phyloP scores from a whole-genome alignment of 768 basidiomycete genomes.

The Podaxis pistillaris region DNA sequence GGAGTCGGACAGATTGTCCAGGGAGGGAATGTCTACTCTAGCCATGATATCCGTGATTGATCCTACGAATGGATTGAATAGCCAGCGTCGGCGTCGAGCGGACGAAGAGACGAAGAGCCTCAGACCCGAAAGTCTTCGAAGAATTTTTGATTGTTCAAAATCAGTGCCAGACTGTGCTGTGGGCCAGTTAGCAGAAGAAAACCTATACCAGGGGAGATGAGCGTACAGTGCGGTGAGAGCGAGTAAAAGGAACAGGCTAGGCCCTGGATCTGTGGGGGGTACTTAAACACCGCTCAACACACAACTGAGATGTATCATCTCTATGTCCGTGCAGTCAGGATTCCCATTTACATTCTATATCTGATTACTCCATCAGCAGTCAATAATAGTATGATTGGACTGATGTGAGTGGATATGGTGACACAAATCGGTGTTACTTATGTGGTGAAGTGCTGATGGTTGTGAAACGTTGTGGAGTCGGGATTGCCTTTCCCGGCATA shows the following conservation, averaged over 20 bases:
- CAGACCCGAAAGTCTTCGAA: not conserved
- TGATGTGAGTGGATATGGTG: not conserved
- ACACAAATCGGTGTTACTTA: not conserved
- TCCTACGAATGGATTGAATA: not conserved
- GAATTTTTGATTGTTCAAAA: no score
- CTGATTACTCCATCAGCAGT: not conserved
- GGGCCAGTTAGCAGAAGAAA: not conserved
- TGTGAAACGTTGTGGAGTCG: not conserved
- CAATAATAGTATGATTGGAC: not conserved
- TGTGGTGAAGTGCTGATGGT: not conserved
- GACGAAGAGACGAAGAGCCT: not conserved
- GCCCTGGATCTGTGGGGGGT: not conserved
- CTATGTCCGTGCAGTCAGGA: not conserved
- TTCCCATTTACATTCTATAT: not conserved
- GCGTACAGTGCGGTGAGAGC: not conserved
- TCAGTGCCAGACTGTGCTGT: constrained; percentile 3
- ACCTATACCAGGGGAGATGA: not conserved
- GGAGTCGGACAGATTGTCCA: constrained; percentile 1
- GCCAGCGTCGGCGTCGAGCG: not conserved
- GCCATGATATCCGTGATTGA: not conserved
- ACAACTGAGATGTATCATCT: not conserved
- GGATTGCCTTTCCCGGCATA: not conserved
- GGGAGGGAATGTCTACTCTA: not conserved
- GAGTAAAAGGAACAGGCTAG: not conserved
- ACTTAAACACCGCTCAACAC: not conserved